These are phyloP conservation scores for Cercophora scortea DNA, from an alignment of 495 filamentous ascomycete species.

Conservation along the genomic window DNA sequence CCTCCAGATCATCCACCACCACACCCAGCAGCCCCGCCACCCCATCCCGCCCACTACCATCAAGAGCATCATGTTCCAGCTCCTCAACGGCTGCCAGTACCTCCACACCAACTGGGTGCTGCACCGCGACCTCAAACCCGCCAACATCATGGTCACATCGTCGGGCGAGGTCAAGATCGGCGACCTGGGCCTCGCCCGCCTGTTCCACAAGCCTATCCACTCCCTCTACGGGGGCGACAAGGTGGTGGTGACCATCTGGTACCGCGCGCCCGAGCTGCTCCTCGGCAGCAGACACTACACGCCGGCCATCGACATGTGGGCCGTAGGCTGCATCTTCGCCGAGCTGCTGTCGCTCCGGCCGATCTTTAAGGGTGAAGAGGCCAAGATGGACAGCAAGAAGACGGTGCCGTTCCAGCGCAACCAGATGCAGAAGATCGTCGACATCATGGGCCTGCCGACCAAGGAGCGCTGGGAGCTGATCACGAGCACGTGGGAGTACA, in stretches of 20 bases:
- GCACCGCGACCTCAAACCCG: constrained; percentile 93
- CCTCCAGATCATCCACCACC: constrained; percentile 96
- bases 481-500: constrained; percentile 71
- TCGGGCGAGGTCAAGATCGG: constrained; percentile 86
- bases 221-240: constrained; percentile 92
- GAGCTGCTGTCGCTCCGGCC: constrained; percentile 85
- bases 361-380: constrained; percentile 98
- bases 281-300: constrained; percentile 91
- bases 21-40: constrained; percentile 78
- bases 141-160: constrained; percentile 97
- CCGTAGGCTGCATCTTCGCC: constrained; percentile 95
- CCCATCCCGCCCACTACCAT: constrained; percentile 83
- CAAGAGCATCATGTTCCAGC: constrained; percentile 87
- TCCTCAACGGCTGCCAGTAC: constrained; percentile 89
- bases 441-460: constrained; percentile 83
- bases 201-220: constrained; percentile 90
- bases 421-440: constrained; percentile 97
- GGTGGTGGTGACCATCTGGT: constrained; percentile 99
- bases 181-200: constrained; percentile 81
- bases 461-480: constrained; percentile 87
- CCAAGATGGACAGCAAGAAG: constrained; percentile 97
- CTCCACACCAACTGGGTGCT: constrained; percentile 96
- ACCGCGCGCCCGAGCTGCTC: constrained; percentile 89
- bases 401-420: constrained; percentile 95
- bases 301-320: constrained; percentile 94